These are phyloP conservation scores for Scedosporium dehoogii DNA, from an alignment of 2,329 filamentous ascomycete genomes.

Conservation along the genomic window DNA sequence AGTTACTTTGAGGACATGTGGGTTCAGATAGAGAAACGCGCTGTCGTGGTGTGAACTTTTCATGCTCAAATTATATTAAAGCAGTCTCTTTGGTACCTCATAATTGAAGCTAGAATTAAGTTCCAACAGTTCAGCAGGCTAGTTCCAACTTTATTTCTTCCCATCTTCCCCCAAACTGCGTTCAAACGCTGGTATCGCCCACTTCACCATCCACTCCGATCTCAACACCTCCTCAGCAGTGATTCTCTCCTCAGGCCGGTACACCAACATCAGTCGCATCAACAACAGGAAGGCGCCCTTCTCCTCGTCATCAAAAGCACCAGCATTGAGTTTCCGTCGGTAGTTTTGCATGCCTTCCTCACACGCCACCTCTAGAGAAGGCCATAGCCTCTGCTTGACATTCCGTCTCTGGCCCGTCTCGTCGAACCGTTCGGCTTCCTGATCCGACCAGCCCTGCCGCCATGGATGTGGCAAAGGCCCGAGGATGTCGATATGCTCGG, in stretches of 20 bases:
- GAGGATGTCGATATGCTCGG: slow-evolving; percentile 15
- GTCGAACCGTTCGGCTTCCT: slow-evolving; percentile 1
- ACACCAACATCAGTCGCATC: slow-evolving; percentile 20
- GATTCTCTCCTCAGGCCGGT: slow-evolving; percentile 17
- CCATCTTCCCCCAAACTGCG: not conserved
- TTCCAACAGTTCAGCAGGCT: too few relatives aligned
- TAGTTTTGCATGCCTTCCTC: slow-evolving; percentile 14
- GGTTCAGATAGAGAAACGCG: slow-evolving; percentile 18
- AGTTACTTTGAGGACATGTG: slow-evolving; percentile 30
- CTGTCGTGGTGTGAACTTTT: slow-evolving; percentile 3
- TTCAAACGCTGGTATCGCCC: slow-evolving; percentile 11
- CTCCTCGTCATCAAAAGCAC: slow-evolving; percentile 13
- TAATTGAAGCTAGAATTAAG: too few relatives aligned
- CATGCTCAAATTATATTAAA: too few relatives aligned
- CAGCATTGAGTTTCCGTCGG: slow-evolving; percentile 10
- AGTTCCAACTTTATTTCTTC: not conserved
- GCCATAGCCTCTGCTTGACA: slow-evolving; percentile 10
- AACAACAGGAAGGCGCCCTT: slow-evolving; percentile 15
- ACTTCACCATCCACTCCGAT: slow-evolving; percentile 25
- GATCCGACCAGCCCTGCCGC: slow-evolving; percentile 7
- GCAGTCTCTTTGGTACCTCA: too few relatives aligned
- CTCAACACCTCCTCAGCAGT: slow-evolving; percentile 18
- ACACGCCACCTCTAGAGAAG: slow-evolving; percentile 17
- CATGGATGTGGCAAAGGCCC: slow-evolving; percentile 9
- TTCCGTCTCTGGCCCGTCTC: not conserved